phyloP scores from a whole-genome alignment of 2,329 filamentous ascomycete genomes.

The Colletotrichum aenigma region DNA sequence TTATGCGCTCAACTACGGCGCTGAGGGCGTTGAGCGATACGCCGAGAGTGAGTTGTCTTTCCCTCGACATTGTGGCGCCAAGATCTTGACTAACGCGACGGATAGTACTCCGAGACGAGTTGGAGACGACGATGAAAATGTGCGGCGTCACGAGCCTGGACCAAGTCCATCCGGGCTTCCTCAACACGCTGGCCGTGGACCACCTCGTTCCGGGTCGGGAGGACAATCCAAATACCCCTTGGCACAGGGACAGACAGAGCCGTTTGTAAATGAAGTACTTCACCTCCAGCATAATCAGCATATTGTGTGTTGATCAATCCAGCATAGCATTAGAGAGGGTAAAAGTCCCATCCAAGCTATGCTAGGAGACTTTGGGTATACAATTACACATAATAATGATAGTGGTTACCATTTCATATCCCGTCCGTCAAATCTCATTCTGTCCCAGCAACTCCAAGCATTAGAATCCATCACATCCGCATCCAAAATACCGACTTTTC shows the following conservation, averaged over 20 bases:
- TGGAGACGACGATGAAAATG: constrained; percentile 70
- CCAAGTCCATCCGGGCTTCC: constrained; percentile 63
- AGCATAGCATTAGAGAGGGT: not conserved
- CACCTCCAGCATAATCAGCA: not conserved
- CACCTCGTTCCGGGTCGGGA: constrained; percentile 46
- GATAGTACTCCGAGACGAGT: constrained; percentile 60
- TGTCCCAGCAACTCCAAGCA: not conserved
- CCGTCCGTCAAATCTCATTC: not conserved
- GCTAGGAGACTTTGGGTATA: not conserved
- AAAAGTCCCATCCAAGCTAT: not conserved
- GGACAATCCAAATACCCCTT: constrained; percentile 50
- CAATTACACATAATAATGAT: not conserved
- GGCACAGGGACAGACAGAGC: constrained; percentile 33
- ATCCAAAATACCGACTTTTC: not conserved
- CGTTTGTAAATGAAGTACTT: constrained; percentile 24
- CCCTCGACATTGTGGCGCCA: not conserved
- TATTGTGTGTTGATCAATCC: not conserved
- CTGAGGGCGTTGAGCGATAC: constrained; percentile 58
- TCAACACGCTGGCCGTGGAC: constrained; percentile 59
- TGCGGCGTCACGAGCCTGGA: constrained; percentile 66
- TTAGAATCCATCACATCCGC: not conserved
- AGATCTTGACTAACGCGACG: not conserved
- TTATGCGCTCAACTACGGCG: constrained; percentile 65
- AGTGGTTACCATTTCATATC: not conserved
- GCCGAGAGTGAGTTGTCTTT: constrained; percentile 51